phyloP scores from a whole-genome alignment of 306 rosid species.

The Astragalus glycyphyllos region DNA sequence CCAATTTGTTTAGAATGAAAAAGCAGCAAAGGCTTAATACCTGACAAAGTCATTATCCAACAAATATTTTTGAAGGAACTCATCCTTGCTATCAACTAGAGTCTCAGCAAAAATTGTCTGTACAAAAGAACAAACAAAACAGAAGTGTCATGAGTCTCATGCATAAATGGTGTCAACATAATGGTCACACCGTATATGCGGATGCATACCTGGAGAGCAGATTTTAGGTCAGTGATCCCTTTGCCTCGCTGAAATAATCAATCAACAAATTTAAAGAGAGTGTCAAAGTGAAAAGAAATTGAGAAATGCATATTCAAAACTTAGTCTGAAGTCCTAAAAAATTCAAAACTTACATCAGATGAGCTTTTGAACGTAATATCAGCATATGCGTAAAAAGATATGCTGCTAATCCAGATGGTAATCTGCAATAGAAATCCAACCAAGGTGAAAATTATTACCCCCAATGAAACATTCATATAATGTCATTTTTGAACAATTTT shows the following conservation, averaged over 20 bases:
- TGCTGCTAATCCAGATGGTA: slow-evolving; percentile 77
- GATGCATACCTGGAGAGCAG: slow-evolving; percentile 74
- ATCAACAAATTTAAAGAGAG: slow-evolving; percentile 28
- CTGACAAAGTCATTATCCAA: slow-evolving; percentile 59
- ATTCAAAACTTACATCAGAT: slow-evolving; percentile 72
- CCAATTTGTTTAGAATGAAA: not conserved
- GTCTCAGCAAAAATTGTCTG: slow-evolving; percentile 90
- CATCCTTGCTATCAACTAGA: slow-evolving; percentile 78
- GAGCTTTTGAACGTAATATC: slow-evolving; percentile 67
- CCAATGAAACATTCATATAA: slow-evolving; percentile 10
- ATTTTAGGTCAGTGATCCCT: slow-evolving; percentile 83
- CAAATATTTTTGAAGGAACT: slow-evolving; percentile 71
- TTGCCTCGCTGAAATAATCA: slow-evolving; percentile 76
- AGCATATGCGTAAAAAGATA: slow-evolving; percentile 80
- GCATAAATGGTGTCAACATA: slow-evolving; percentile 8
- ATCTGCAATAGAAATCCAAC: slow-evolving; percentile 61
- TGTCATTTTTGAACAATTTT: not conserved
- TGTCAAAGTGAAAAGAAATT: slow-evolving; percentile 29
- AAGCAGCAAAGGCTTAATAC: slow-evolving; percentile 44
- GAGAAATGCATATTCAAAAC: not conserved
- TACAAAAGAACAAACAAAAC: slow-evolving; percentile 40
- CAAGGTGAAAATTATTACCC: slow-evolving; percentile 8
- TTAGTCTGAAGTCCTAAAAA: slow-evolving; percentile 13
- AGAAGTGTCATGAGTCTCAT: slow-evolving; percentile 21
- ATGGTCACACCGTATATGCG: not conserved